phyloP scores from a whole-genome alignment of 169 alveolate species.

The Cryptosporidium canis region DNA sequence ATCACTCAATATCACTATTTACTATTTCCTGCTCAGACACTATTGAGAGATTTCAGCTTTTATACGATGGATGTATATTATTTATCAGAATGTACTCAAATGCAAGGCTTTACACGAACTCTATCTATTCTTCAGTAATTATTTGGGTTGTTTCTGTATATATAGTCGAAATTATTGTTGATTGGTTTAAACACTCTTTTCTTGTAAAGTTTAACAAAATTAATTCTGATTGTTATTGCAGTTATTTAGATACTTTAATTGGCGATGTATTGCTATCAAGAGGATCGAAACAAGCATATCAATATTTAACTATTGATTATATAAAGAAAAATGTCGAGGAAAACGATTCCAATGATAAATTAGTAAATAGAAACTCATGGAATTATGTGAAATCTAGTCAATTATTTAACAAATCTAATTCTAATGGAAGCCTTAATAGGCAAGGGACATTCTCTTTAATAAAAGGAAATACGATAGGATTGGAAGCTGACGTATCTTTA shows the following conservation, averaged over 20 bases:
- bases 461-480: conserved; percentile 50
- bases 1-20: conserved; percentile 79
- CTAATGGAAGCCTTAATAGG: background rate
- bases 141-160: conserved; percentile 79
- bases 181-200: conserved; percentile 85
- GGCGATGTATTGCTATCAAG: conserved; percentile 70
- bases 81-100: conserved; percentile 85
- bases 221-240: conserved; percentile 72
- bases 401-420: background rate
- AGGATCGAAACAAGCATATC: conserved; percentile 46
- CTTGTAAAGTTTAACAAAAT: conserved; percentile 84
- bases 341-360: background rate
- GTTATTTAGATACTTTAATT: conserved; percentile 53
- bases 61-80: conserved; percentile 86
- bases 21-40: conserved; percentile 87
- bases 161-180: conserved; percentile 85
- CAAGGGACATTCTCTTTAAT: conserved; percentile 14
- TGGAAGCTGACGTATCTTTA: conserved; percentile 60
- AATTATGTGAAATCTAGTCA: background rate
- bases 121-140: conserved; percentile 64
- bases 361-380: background rate
- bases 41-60: conserved; percentile 87
- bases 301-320: conserved; percentile 14
- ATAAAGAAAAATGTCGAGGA: background rate
- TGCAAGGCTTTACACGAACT: conserved; percentile 43